Evolutionary conservation across 768 basidiomycete species (phyloP).

Genomic region (Tylopilus rubrobrunneus): DNA sequence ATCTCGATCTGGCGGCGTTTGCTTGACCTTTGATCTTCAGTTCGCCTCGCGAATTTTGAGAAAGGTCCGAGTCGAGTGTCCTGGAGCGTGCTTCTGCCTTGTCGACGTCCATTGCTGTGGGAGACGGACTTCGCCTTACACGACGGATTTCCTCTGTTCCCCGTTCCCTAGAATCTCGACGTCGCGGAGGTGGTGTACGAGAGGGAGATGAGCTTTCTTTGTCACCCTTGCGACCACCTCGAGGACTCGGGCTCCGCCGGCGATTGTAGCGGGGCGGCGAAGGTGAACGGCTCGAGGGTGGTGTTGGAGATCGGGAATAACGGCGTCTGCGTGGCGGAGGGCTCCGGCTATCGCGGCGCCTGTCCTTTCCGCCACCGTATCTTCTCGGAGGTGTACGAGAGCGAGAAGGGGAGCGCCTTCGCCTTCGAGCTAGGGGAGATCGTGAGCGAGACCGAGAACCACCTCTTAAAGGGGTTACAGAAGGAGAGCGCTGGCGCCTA

Average conservation of each 20-base stretch:
- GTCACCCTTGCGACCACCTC: slow-evolving; percentile 27
- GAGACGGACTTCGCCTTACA: slow-evolving; percentile 26
- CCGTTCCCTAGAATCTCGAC: slow-evolving; percentile 29
- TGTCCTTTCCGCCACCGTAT: slow-evolving; percentile 15
- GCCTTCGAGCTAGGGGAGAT: slow-evolving; percentile 38
- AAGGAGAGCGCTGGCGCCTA: slow-evolving; percentile 32
- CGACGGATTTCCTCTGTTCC: slow-evolving; percentile 17
- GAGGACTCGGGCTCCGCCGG: slow-evolving; percentile 43
- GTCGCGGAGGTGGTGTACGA: slow-evolving; percentile 32
- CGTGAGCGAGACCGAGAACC: slow-evolving; percentile 42
- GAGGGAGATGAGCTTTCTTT: slow-evolving; percentile 33
- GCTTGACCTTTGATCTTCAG: slow-evolving; percentile 76
- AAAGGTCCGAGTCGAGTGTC: slow-evolving; percentile 28
- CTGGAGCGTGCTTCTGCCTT: slow-evolving; percentile 19
- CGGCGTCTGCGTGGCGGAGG: slow-evolving; percentile 37
- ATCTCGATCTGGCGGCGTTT: slow-evolving; percentile 50
- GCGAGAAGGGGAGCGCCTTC: slow-evolving; percentile 31
- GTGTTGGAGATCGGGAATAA: slow-evolving; percentile 46
- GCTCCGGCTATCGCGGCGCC: slow-evolving; percentile 30
- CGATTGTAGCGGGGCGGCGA: slow-evolving; percentile 37
- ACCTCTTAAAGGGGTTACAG: slow-evolving; percentile 29
- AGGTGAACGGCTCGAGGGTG: slow-evolving; percentile 42
- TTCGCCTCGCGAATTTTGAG: slow-evolving; percentile 40
- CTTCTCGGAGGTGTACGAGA: slow-evolving; percentile 31
- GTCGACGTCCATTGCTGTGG: slow-evolving; percentile 23